Base-by-base conservation (phyloP, 108 stramenopile species). In the Cyclotella kingstonii region DNA sequence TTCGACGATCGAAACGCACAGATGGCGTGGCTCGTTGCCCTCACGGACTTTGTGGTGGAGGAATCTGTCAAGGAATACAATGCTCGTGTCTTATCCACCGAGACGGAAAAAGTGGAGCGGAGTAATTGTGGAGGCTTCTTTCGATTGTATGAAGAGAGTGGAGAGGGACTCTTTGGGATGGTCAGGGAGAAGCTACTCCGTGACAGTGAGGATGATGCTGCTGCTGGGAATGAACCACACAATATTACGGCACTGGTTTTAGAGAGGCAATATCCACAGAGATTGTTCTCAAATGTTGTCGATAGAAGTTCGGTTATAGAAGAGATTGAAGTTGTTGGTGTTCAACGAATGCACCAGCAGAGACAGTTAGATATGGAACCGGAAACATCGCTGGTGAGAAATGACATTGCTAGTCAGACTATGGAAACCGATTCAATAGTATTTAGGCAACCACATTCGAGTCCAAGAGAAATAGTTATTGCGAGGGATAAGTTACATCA, bases 21-120 rank as follows among this genome's bases (percentile, higher is more conserved):
- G 52, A 22, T 68, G 56, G 23, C 51, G 0, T 74, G 73, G 73
- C 40, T 74, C 6, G 34, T 74, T 14, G 73, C 73, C 5, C 25
- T 74, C 27, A 68, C 64, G 0, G 73, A 74, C 41, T 38, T 53
- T 4, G 55, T 74, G 23, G 73, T 60, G 1, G 66, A 74, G n/a
- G 50, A 23, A 14, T 38, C 41, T 29, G 73, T 74, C 0, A 40
- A 41, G 34, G 54, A 74, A 2, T 92, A 85, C 79, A 92, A 92
- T 71, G 38, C 79, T 5, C 28, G 63, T 27, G 62, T 82, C 8
- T 48, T 91, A 67, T 52, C 54, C 15, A 83, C 80, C 8, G 63
- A 65, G 41, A 42, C 54, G 25, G 63, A 56, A 0, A 21, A 47
- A 12, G 23, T 34, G 8, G 39, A 27, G 42, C 38, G 34, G 22